Evolutionary conservation across 495 filamentous ascomycete species (phyloP).

Genomic region (Podospora pseudopauciseta): DNA sequence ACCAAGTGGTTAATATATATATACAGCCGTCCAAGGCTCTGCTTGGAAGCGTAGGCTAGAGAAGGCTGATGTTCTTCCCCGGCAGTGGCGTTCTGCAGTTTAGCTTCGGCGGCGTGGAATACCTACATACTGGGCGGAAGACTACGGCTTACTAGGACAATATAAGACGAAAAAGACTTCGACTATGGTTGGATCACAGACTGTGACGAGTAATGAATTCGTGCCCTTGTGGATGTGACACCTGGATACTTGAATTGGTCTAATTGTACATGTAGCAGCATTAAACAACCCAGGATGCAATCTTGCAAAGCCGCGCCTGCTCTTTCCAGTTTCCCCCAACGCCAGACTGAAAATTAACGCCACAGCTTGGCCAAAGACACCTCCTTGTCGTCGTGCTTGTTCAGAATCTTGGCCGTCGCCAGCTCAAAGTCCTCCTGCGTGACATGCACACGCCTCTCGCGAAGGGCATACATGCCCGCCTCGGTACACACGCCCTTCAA

Average conservation of each 20-base stretch:
- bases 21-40: background rate
- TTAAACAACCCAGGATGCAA: background rate
- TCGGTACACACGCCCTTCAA: slow-evolving; percentile 97
- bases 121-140: too few species aligned
- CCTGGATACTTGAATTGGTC: background rate
- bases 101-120: too few species aligned
- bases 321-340: background rate
- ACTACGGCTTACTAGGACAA: too few species aligned
- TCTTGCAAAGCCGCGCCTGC: background rate
- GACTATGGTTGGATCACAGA: too few species aligned
- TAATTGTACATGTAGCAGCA: background rate
- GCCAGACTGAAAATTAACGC: slow-evolving; percentile 24
- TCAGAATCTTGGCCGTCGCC: slow-evolving; percentile 97
- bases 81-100: background rate
- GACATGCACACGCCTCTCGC: slow-evolving; percentile 93
- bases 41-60: too few species aligned
- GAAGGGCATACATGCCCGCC: slow-evolving; percentile 94
- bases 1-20: background rate
- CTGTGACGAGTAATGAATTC: too few species aligned
- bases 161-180: too few species aligned
- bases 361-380: slow-evolving; percentile 44
- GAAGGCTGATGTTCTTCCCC: too few species aligned
- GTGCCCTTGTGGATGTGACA: too few species aligned
- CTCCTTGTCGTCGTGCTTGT: slow-evolving; percentile 99
- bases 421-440: slow-evolving; percentile 99